Percentiles rank a stretch among this genome's conserved stretches.
phyloP scores from a whole-genome alignment of 352 stramenopile species.

The Pythium monospermum region DNA sequence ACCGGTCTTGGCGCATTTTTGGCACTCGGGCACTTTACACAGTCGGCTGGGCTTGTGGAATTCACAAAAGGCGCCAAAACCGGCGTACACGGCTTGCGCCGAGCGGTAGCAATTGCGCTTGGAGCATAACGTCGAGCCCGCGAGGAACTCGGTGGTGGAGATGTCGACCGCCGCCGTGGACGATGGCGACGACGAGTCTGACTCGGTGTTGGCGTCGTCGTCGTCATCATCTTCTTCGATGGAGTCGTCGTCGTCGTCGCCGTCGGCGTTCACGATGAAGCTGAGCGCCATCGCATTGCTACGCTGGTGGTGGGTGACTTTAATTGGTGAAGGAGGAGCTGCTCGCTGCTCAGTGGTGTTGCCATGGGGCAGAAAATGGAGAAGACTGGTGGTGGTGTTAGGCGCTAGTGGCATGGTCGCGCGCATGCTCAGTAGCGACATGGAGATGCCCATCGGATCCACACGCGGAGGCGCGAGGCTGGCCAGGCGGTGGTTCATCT shows the following conservation, averaged over 20 bases:
- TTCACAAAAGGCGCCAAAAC: conserved; percentile 53
- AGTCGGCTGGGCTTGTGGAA: conserved; percentile 66
- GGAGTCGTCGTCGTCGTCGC: conserved; percentile 15
- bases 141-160: conserved; percentile 3
- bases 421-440: conserved; percentile 21
- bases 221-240: conserved; percentile 3
- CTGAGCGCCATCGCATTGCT: conserved; percentile 46
- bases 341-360: neutral
- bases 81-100: conserved; percentile 25
- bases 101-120: conserved; percentile 63
- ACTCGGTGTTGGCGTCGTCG: conserved; percentile 8
- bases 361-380: conserved; percentile 11
- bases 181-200: conserved; percentile 10
- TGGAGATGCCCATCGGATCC: conserved; percentile 10
- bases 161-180: conserved; percentile 4
- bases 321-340: neutral
- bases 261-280: conserved; percentile 49
- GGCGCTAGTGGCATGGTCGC: neutral
- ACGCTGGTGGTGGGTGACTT: too few relatives aligned
- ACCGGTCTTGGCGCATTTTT: conserved; percentile 53
- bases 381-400: too few relatives aligned
- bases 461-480: conserved; percentile 3
- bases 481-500: conserved; percentile 4
- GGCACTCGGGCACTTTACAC: conserved; percentile 53
- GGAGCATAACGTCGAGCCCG: conserved; percentile 33